These are phyloP conservation scores for Pleurotus cornucopiae DNA, from an alignment of 768 basidiomycete genomes.

Conservation along the genomic window DNA sequence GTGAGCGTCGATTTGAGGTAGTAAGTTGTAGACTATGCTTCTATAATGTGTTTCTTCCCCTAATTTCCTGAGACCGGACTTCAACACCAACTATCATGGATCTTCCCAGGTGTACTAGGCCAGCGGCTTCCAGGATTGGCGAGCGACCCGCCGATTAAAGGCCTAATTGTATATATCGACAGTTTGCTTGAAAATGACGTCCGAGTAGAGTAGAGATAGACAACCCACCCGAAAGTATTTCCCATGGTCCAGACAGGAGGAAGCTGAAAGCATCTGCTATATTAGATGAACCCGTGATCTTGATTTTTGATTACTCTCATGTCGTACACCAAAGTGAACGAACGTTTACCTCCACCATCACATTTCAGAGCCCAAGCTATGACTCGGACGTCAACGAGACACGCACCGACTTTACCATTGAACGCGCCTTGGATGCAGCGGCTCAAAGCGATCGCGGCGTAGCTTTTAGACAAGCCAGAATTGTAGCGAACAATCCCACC, in stretches of 20 bases:
- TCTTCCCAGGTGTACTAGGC: constrained; percentile 22
- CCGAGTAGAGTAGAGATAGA: neutral
- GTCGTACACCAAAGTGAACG: neutral
- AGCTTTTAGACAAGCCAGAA: constrained; percentile 37
- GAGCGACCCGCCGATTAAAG: constrained; percentile 27
- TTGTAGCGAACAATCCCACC: constrained; percentile 32
- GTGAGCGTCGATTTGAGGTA: neutral
- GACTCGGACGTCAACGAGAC: neutral
- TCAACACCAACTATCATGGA: neutral
- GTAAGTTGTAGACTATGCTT: no score
- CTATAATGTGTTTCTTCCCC: no score
- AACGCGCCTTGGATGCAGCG: constrained; percentile 24
- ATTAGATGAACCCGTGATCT: constrained; percentile 25
- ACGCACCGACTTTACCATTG: constrained; percentile 27
- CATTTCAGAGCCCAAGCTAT: constrained; percentile 5
- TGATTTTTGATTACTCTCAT: neutral
- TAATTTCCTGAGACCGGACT: no score
- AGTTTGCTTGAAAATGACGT: neutral
- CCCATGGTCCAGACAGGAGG: constrained; percentile 25
- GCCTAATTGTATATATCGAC: constrained; percentile 11
- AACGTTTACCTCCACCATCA: constrained; percentile 25
- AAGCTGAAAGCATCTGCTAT: constrained; percentile 22
- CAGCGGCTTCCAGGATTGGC: constrained; percentile 27
- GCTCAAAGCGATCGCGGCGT: constrained; percentile 25
- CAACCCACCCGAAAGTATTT: constrained; percentile 19